Conservation (phyloP, 2,329 filamentous ascomycete genomes). For the Alternaria arbusti region DNA sequence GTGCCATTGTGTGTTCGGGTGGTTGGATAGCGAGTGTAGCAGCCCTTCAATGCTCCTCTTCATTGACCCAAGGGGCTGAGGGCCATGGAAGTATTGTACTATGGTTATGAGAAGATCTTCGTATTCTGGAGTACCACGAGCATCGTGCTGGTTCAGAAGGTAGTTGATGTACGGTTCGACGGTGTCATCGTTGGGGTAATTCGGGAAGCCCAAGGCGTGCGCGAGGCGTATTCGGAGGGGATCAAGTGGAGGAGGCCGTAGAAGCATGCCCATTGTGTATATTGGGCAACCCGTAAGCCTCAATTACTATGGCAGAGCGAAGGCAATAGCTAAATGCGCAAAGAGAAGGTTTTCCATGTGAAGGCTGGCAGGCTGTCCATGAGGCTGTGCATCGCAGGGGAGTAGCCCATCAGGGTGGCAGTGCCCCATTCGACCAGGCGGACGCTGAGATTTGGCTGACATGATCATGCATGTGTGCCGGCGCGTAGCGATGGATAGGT, state of each 20-base stretch:
- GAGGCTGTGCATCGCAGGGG: background rate
- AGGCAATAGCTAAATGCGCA: background rate
- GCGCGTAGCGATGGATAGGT: background rate
- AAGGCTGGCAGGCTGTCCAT: background rate
- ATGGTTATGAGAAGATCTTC: background rate
- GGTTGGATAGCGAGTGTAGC: background rate
- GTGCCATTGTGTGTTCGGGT: background rate
- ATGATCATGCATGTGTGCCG: background rate
- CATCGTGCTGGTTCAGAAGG: conserved; percentile 20
- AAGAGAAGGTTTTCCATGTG: background rate
- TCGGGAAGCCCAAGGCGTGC: conserved; percentile 13
- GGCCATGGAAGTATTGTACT: background rate
- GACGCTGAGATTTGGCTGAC: background rate
- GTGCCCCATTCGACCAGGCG: background rate
- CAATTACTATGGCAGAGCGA: background rate
- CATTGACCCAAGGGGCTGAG: background rate
- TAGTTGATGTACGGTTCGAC: conserved; percentile 28
- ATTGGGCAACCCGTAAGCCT: background rate
- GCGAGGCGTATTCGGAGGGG: conserved; percentile 6
- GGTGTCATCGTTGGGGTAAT: conserved; percentile 8
- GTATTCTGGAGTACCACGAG: conserved; percentile 13
- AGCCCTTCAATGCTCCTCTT: background rate
- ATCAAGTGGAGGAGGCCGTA: background rate
- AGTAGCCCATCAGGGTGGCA: too few species aligned
- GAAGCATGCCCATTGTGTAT: background rate